A percentile compares a stretch with the other conserved stretches of the same genome.
phyloP scores from a whole-genome alignment of 2,329 filamentous ascomycete genomes.

The Cladophialophora exuberans region DNA sequence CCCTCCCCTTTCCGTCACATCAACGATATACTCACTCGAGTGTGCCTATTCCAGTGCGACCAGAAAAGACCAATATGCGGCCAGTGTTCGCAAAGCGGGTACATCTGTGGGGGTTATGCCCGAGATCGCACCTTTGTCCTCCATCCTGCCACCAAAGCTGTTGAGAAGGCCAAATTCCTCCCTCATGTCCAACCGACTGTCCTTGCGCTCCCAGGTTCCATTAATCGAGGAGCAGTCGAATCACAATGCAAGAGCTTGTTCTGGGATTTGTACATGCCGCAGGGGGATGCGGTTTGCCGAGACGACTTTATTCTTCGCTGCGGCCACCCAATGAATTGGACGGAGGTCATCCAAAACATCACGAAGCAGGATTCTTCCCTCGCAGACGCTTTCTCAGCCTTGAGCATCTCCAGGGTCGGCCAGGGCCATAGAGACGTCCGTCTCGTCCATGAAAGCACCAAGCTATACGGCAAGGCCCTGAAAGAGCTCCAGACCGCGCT shows the following conservation, averaged over 20 bases:
- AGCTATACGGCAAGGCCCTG: constrained; percentile 41
- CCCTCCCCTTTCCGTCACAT: constrained; percentile 1
- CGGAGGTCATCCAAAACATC: constrained; percentile 25
- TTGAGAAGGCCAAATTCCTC: constrained; percentile 27
- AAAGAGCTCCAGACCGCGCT: constrained; percentile 43
- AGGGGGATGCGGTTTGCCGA: constrained; percentile 23
- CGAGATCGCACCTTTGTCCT: constrained; percentile 65
- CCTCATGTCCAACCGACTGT: constrained; percentile 16
- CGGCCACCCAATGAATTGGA: constrained; percentile 32
- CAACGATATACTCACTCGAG: neutral
- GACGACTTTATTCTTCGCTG: constrained; percentile 27
- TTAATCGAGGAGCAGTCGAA: constrained; percentile 25
- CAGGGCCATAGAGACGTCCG: constrained; percentile 33
- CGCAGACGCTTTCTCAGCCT: constrained; percentile 29
- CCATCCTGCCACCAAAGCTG: constrained; percentile 30
- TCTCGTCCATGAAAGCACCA: constrained; percentile 38
- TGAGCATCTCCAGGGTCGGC: constrained; percentile 32
- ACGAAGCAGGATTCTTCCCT: constrained; percentile 26
- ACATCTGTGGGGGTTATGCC: constrained; percentile 65
- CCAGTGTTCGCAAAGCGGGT: constrained; percentile 62
- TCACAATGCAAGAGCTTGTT: constrained; percentile 31
- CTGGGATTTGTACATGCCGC: constrained; percentile 30
- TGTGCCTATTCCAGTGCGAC: constrained; percentile 57
- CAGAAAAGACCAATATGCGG: constrained; percentile 63
- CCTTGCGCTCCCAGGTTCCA: constrained; percentile 24